Base-by-base conservation (phyloP, 352 stramenopile genomes). In the Globisporangium barbulae region DNA sequence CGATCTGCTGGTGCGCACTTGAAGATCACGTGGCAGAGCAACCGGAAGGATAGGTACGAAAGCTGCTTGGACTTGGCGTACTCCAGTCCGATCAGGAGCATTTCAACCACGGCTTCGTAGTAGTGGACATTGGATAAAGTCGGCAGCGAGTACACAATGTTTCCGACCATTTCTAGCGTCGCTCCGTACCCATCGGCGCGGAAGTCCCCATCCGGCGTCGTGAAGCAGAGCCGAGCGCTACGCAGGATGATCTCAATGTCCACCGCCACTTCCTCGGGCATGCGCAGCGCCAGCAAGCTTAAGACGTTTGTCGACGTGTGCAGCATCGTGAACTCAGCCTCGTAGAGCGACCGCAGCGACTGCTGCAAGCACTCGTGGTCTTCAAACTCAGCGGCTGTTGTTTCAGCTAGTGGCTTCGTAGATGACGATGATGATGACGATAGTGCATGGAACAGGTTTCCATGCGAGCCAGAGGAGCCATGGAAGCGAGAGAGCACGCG, bases 401-500 rank as follows among this genome's bases (percentile, higher is more conserved):
- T 37, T 39, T 15, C 62, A 25, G 25, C 4, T 13, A 59, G 31
- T 3, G 64, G 56, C 35, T 60, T 65, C 7, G 33, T 28, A 13
- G 55, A n/a, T 35, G 63, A 60, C 1, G 81, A 74, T 13, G 47
- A 41, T 2, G 56, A 54, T 5, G 74, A 73, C 22, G 76, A 80
- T 12, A 91, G 52, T 17, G 72, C 77, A 35, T 87, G 71, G 45
- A 91, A 91, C 9, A 92, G 59, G 61, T 76, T 84, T 5, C 71
- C 75, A 15, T 87, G 74, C 0, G 83, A 85, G 9, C 68, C 75
- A 13, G 72, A 78, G 8, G 63, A 79, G 3, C 47, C 31, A 21
- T 91, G 79, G 17, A 94, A 81, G 21, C 79, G 79, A n/a, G 83
- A 94, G 19, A 92, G 59, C 25, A 94, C 75, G 19, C 85, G 78